These are phyloP conservation scores for Clonostachys rosea DNA, from an alignment of 2,329 filamentous ascomycete genomes.

Conservation along the genomic window DNA sequence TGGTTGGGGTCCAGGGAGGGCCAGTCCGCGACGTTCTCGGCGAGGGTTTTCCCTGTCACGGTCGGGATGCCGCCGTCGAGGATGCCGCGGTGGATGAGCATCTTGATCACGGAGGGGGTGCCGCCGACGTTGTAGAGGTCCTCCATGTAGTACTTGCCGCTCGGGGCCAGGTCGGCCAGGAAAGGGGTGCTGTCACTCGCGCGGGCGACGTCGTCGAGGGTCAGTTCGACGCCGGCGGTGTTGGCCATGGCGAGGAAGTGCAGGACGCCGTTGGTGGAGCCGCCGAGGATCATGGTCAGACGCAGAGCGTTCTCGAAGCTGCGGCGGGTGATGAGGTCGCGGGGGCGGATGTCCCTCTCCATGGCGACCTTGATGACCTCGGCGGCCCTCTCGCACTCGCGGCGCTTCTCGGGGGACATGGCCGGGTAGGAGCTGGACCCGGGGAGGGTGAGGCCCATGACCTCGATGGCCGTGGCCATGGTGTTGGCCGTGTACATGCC, in stretches of 20 bases:
- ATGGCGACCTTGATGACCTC: conserved; percentile 75
- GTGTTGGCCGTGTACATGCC: conserved; percentile 95
- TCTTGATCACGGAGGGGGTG: conserved; percentile 79
- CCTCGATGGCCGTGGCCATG: conserved; percentile 87
- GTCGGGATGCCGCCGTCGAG: conserved; percentile 77
- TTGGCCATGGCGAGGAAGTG: conserved; percentile 90
- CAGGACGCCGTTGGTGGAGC: conserved; percentile 83
- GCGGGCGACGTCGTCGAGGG: conserved; percentile 77
- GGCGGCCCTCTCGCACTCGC: conserved; percentile 79
- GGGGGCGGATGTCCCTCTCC: conserved; percentile 76
- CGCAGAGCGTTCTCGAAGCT: conserved; percentile 87
- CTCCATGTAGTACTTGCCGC: conserved; percentile 81
- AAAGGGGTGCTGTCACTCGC: conserved; percentile 81
- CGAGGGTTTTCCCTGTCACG: conserved; percentile 79
- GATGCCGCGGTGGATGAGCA: conserved; percentile 70
- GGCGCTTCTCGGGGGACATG: conserved; percentile 74
- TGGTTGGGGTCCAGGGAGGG: conserved; percentile 76
- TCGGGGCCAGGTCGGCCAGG: conserved; percentile 80
- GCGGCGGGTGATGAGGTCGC: conserved; percentile 73
- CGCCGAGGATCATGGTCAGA: conserved; percentile 88
- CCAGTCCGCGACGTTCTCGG: conserved; percentile 73
- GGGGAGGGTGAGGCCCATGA: conserved; percentile 81
- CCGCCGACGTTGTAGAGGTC: conserved; percentile 84
- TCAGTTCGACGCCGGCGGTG: conserved; percentile 72
- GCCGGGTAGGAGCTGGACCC: conserved; percentile 83